Percentiles rank a stretch among this genome's conserved stretches.
Evolutionary conservation across 768 basidiomycete genomes (phyloP).

Genomic region (Aureoboletus auriporus): DNA sequence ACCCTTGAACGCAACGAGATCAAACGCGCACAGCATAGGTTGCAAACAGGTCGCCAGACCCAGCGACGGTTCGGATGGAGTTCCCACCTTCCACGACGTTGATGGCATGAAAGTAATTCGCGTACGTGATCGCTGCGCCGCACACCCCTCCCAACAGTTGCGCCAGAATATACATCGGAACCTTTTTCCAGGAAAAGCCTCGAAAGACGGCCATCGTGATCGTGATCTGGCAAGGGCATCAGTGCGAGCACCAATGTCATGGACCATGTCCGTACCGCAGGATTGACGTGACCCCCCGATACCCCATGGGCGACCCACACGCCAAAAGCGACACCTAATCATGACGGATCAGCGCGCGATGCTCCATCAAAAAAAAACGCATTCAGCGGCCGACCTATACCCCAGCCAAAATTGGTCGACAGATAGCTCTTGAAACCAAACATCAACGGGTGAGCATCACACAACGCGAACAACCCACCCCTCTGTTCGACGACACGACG

Average conservation of each 20-base stretch:
- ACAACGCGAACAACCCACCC: constrained; percentile 38
- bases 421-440: constrained; percentile 8
- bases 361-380: neutral
- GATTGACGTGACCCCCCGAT: constrained; percentile 69
- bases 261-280: constrained; percentile 40
- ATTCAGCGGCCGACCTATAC: constrained; percentile 4
- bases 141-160: constrained; percentile 55
- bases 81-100: constrained; percentile 51
- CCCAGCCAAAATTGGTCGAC: constrained; percentile 23
- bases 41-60: constrained; percentile 51
- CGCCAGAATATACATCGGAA: constrained; percentile 53
- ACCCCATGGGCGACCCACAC: constrained; percentile 62
- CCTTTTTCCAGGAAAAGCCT: constrained; percentile 74
- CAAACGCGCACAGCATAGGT: constrained; percentile 46
- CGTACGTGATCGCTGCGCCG: constrained; percentile 52
- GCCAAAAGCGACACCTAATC: no score
- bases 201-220: constrained; percentile 56
- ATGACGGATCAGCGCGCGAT: neutral
- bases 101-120: constrained; percentile 59
- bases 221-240: constrained; percentile 43
- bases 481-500: constrained; percentile 43
- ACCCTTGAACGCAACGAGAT: neutral
- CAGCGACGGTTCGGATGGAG: constrained; percentile 44
- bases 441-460: constrained; percentile 10
- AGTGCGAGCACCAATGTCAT: neutral